Evolutionary conservation across 75 land plant species (phyloP).

Genomic region (Picea glauca): DNA sequence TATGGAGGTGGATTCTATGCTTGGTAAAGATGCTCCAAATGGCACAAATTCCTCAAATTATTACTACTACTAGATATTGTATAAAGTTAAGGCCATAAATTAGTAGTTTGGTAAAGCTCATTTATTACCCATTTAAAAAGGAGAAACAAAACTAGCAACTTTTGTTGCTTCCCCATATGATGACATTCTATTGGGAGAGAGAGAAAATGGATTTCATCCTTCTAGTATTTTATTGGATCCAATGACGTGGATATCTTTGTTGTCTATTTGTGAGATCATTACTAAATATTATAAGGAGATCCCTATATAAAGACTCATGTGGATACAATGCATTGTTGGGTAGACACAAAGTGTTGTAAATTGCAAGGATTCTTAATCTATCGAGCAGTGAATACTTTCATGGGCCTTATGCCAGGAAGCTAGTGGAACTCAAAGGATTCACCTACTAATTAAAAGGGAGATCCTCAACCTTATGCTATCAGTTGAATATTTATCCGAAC

Average conservation of each 20-base stretch:
- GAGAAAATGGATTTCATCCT: background rate
- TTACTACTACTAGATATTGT: slow-evolving; percentile 24
- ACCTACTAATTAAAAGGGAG: too few species aligned
- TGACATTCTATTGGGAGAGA: background rate
- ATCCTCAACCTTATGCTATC: too few species aligned
- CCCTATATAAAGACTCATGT: background rate
- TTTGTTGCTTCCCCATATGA: background rate
- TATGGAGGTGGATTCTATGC: slow-evolving; percentile 65
- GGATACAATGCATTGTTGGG: background rate
- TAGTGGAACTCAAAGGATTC: too few species aligned
- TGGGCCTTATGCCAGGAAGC: too few species aligned
- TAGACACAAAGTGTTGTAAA: background rate
- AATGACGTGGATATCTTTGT: background rate
- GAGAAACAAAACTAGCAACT: background rate
- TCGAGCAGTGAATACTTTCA: too few species aligned
- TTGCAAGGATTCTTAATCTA: too few species aligned
- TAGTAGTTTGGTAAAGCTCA: background rate
- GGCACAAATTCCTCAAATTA: slow-evolving; percentile 43
- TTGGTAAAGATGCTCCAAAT: slow-evolving; percentile 46
- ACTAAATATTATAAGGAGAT: background rate
- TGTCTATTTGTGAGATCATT: background rate
- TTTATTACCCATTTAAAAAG: background rate
- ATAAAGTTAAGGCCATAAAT: background rate
- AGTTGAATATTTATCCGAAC: too few species aligned
- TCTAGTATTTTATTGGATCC: background rate